Base-by-base conservation (phyloP, 176 grass and related monocot genomes). In the Pontederia paniculata region DNA sequence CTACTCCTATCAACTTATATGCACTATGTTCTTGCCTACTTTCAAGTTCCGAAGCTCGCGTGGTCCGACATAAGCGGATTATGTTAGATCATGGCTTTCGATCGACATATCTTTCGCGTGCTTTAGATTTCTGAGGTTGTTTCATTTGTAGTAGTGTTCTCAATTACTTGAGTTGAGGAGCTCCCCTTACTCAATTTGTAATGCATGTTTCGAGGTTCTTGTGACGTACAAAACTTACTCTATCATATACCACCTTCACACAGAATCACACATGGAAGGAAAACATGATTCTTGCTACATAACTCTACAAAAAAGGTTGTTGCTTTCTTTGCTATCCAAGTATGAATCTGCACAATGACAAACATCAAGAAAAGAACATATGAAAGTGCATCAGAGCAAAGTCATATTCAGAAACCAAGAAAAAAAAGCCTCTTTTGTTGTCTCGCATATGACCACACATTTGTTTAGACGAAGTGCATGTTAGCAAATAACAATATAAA, bases 261-360 rank as follows among this genome's bases (percentile, higher is more conserved):
- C 60, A 21, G 47, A 60, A 54, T 70, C 65, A 18, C 71, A 54
- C 41, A 74, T 19, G 11, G 72, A 59, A 58, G 85, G 52, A 22
- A 89, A 71, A 63, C 81, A 89, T 10, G 76, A 78, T 18, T 78
- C 78, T 51, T 86, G 56, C 48, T 70, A 78, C 71, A 75, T 74
- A 22, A 82, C 79, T 76, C 75, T 71, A 79, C 82, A 96, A 66
- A 77, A 69, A 59, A n/a, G n/a, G n/a, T 54, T 73, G 73, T 67
- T 68, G 18, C 57, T 80, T 25, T 63, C 54, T 44, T 50, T 49
- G 42, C 63, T 21, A 16, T 65, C 62, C 46, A 58, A 52, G 31
- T 76, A 80, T 12, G 83, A 83, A 55, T 79, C 87, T 77, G 41
- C 45, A 56, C 23, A 57, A 12, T 28, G 1, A 2, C 1, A 8